Evolutionary conservation across 805 yeast species (phyloP), one percentile per base, ranked within the genome.

Genomic region (Lipomyces anomalus): DNA sequence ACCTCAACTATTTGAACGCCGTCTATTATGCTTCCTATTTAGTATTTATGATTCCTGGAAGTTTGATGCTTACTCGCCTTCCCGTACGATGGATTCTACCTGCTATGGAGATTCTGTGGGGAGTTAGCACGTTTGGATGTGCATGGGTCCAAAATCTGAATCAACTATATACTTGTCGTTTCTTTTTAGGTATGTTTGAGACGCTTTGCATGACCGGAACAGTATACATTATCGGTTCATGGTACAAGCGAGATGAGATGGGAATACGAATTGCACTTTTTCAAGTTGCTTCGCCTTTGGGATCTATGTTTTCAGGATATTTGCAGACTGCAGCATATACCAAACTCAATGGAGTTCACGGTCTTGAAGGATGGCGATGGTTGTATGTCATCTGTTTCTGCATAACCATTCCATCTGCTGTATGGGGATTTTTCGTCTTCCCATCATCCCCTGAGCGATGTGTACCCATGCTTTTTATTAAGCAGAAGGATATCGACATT

Each of bases 121-220:
- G 85, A 1, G 64, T 81, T 43, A 71, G 82, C 48, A 82, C 88
- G 1, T 68, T 81, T 38, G 72, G 71, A 55, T 71, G 69, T 55
- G 78, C 71, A 37, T 68, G 72, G 30, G 69, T 67, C 6, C 60
- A 53, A 20, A 60, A 54, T 24, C 54, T 58, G 13, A 50, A 57
- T 24, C 70, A 67, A 40, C 65, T 84, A 22, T 74, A 78, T 58
- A 86, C 75, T 1, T 63, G 80, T 35, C 66, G 92, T 43, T 83
- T 83, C 57, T 70, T 83, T 37, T 71, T 82, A 45, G 89, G 84
- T 34, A 75, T 76, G 0, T 78, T 79, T 61, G 92, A 85, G 61
- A 76, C 85, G 2, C 78, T 80, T 16, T 75, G 70, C 53, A 71
- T 75, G 65, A 83, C 88, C 3, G 78, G 66, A 1, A 51, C 61